Conservation (phyloP, 352 stramenopile genomes). For the Globisporangium okanoganense region DNA sequence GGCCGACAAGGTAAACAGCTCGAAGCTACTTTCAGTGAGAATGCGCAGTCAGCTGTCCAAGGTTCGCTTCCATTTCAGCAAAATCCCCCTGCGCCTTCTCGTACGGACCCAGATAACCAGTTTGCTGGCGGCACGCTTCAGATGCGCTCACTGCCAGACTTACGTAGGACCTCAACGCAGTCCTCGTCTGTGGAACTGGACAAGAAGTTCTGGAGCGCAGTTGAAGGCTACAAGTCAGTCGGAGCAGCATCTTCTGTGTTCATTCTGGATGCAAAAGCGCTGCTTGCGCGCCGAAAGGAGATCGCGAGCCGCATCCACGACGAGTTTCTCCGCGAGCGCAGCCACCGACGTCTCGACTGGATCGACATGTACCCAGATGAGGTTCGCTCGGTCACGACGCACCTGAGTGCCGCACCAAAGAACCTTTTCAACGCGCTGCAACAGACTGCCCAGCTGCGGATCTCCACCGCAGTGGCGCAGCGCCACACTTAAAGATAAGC, state of each 20-base stretch:
- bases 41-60: neutral
- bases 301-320: conserved; percentile 41
- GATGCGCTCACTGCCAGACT: neutral
- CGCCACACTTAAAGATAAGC: neutral
- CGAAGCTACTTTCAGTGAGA: neutral
- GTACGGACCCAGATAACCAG: neutral
- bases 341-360: conserved; percentile 27
- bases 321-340: conserved; percentile 31
- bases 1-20: neutral
- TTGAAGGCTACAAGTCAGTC: conserved; percentile 53
- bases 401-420: conserved; percentile 25
- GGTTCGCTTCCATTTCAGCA: neutral
- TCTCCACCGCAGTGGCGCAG: conserved; percentile 30
- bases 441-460: conserved; percentile 43
- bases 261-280: conserved; percentile 35
- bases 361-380: conserved; percentile 50
- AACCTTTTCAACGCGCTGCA: conserved; percentile 55
- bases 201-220: conserved; percentile 62
- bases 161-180: neutral
- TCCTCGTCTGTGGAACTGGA: conserved; percentile 20
- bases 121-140: neutral
- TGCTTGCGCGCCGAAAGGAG: conserved; percentile 29
- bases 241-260: conserved; percentile 24
- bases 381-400: conserved; percentile 24
- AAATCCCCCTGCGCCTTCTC: neutral